Conservation (phyloP, 1,284 basidiomycete genomes). For the Cutaneotrichosporon dermatis region DNA sequence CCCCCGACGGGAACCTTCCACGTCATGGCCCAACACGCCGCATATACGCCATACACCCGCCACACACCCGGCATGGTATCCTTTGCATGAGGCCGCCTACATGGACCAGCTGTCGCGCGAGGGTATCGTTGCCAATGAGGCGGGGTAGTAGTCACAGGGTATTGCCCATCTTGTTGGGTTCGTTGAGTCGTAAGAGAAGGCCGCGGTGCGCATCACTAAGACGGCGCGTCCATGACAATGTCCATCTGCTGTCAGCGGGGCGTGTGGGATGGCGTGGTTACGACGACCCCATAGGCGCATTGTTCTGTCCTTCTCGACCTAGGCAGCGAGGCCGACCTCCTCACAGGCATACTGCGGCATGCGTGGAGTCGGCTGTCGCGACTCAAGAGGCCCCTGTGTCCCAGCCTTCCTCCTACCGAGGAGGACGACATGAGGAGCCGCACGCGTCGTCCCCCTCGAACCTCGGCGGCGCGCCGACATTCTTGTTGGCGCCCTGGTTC, state of each 20-base stretch:
- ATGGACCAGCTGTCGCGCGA: neutral
- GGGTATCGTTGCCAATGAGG: neutral
- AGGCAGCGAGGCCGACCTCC: constrained; percentile 8
- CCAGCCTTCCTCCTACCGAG: no score
- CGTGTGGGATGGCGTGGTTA: no score
- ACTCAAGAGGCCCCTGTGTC: no score
- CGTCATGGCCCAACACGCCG: no score
- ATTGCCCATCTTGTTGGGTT: neutral
- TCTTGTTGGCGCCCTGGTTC: no score
- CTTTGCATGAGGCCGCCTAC: neutral
- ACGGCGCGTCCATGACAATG: constrained; percentile 39
- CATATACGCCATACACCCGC: neutral
- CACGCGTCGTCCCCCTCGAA: no score
- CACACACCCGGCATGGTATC: neutral
- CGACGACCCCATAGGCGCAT: neutral
- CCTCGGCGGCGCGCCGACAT: no score
- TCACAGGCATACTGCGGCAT: neutral
- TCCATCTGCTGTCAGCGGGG: constrained; percentile 33
- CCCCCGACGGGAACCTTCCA: no score
- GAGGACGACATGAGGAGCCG: no score
- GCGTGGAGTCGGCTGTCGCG: no score
- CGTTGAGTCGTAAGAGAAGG: no score
- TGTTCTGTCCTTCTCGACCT: neutral
- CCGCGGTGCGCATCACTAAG: neutral
- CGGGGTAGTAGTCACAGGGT: neutral